Conservation (phyloP, 805 yeast genomes). For the Wickerhamiella kurtzmanii region DNA sequence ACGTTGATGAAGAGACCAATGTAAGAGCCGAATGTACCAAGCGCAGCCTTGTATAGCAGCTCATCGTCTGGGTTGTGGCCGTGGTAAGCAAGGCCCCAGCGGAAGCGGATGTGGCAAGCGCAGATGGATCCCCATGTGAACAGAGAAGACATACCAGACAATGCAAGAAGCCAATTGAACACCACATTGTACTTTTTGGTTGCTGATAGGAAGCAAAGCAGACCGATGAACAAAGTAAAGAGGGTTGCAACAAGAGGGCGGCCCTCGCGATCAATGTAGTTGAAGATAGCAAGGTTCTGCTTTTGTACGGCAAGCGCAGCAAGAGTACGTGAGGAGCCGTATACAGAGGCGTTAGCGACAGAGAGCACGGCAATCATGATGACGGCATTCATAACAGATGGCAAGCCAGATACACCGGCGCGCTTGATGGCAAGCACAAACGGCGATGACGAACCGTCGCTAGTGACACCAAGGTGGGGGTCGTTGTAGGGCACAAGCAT, state of each 20-base stretch:
- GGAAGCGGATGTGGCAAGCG: constrained; percentile 54
- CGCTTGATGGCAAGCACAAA: constrained; percentile 57
- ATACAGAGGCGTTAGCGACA: constrained; percentile 62
- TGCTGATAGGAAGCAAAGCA: constrained; percentile 50
- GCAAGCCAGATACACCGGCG: constrained; percentile 54
- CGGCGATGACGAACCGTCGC: constrained; percentile 57
- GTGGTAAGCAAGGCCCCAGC: constrained; percentile 45
- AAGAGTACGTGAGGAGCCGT: constrained; percentile 55
- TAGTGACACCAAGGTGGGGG: constrained; percentile 35
- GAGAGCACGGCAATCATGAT: constrained; percentile 55
- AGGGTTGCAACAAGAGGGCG: constrained; percentile 61
- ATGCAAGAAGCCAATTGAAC: constrained; percentile 64
- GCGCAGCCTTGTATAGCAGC: constrained; percentile 42
- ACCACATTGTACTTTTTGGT: constrained; percentile 37
- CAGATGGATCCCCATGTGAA: constrained; percentile 71
- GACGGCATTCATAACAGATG: constrained; percentile 58
- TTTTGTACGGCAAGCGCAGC: constrained; percentile 56
- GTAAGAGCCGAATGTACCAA: constrained; percentile 47
- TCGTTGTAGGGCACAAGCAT: constrained; percentile 60
- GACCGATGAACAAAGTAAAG: constrained; percentile 35
- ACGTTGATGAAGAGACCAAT: constrained; percentile 40
- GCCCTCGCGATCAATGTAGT: constrained; percentile 63
- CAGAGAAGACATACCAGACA: constrained; percentile 64
- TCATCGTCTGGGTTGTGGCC: constrained; percentile 62
- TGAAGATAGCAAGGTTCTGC: constrained; percentile 45